A percentile compares a stretch with the other conserved stretches of the same genome.
Conservation (phyloP, 257 asterid genomes). For the Plectranthus barbatus region DNA sequence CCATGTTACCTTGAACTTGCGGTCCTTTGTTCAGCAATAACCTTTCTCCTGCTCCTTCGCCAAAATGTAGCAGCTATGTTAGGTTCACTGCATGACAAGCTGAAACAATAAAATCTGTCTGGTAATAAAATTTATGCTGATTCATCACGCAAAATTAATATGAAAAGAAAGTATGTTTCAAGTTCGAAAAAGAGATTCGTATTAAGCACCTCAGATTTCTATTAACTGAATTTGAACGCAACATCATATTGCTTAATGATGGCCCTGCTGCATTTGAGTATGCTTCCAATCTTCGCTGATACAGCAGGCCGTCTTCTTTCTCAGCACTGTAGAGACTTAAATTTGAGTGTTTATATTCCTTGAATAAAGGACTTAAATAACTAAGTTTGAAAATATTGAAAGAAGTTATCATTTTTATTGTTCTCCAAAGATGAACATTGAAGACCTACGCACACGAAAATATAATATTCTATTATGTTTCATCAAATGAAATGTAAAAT, state of each 20-base stretch:
- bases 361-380: neutral
- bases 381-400: conserved; percentile 4
- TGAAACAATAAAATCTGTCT: conserved; percentile 33
- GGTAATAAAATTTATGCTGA: conserved; percentile 8
- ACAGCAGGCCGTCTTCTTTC: conserved; percentile 69
- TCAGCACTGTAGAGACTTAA: conserved; percentile 47
- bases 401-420: neutral
- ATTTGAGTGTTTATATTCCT: neutral
- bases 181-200: conserved; percentile 1
- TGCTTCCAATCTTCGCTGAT: conserved; percentile 67
- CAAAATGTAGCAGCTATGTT: conserved; percentile 86
- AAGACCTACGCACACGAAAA: too few species aligned
- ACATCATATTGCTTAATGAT: conserved; percentile 75
- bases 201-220: conserved; percentile 65
- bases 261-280: conserved; percentile 75
- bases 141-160: neutral
- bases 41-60: conserved; percentile 93
- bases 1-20: conserved; percentile 83
- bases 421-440: neutral
- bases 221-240: conserved; percentile 76
- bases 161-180: neutral
- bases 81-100: conserved; percentile 88
- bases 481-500: neutral
- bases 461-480: neutral
- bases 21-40: conserved; percentile 81